Evolutionary conservation across 208 protist genomes (phyloP).

Genomic region (Zelonia costaricensis): DNA sequence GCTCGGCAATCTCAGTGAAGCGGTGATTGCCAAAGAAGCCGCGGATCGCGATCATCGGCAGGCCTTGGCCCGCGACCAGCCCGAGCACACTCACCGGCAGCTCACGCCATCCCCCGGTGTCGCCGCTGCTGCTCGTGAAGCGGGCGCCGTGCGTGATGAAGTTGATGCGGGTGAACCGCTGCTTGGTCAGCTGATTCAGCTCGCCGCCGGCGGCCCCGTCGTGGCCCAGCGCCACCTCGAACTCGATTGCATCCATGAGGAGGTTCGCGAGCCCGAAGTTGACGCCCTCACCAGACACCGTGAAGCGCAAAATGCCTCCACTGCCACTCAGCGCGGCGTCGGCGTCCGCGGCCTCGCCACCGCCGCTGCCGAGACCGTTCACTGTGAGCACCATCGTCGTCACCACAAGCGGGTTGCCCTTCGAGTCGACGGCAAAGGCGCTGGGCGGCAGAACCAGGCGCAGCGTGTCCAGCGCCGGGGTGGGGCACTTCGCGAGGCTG

Average conservation of each 20-base stretch:
- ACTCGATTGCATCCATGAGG: conserved; percentile 58
- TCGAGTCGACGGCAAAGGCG: conserved; percentile 35
- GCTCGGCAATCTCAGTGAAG: not conserved
- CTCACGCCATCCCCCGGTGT: not conserved
- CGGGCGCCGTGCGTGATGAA: conserved; percentile 31
- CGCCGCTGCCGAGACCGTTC: conserved; percentile 20
- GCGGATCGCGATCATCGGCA: conserved; percentile 20
- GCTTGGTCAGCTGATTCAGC: not conserved
- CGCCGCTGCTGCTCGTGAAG: conserved; percentile 2
- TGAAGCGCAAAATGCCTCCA: conserved; percentile 68
- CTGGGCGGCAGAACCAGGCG: conserved; percentile 40
- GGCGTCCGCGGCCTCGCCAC: conserved; percentile 16
- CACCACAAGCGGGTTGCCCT: not conserved
- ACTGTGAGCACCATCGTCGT: conserved; percentile 39
- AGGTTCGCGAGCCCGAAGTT: conserved; percentile 47
- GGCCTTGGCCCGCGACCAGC: conserved; percentile 8
- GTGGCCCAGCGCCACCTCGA: conserved; percentile 44
- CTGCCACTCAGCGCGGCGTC: conserved; percentile 20
- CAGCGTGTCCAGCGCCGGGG: conserved; percentile 55
- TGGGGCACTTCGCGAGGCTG: conserved; percentile 48
- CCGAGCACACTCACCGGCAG: conserved; percentile 27
- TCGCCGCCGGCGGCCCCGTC: not conserved
- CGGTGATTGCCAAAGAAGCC: conserved; percentile 18
- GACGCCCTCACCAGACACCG: conserved; percentile 49
- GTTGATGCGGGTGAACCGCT: conserved; percentile 10